Evolutionary conservation across 2,329 filamentous ascomycete genomes (phyloP).

Genomic region (Aphanocladium album): DNA sequence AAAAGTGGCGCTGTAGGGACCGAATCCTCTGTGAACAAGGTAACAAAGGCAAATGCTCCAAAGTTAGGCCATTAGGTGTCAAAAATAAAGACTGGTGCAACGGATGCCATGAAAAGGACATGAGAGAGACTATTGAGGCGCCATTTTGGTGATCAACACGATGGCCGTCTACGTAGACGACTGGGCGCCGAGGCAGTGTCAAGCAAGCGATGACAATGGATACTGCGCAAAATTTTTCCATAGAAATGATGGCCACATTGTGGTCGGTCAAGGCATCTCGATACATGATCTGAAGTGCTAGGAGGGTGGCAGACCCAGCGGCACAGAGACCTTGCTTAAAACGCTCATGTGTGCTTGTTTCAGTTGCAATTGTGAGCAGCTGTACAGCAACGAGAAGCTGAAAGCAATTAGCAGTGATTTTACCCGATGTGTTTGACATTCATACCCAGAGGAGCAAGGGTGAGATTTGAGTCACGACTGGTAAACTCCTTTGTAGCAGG

Average conservation of each 20-base stretch:
- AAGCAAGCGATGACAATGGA: conserved; percentile 38
- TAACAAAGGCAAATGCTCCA: background rate
- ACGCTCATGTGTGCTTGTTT: background rate
- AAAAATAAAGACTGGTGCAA: conserved; percentile 45
- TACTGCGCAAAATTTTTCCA: conserved; percentile 21
- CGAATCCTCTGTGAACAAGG: background rate
- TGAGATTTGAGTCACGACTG: background rate
- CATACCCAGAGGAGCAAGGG: background rate
- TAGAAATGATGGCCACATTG: background rate
- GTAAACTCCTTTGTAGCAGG: background rate
- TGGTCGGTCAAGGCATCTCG: too few relatives aligned
- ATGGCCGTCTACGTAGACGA: conserved; percentile 50
- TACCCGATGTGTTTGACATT: background rate
- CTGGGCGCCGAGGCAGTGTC: conserved; percentile 55
- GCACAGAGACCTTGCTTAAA: background rate
- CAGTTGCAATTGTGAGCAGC: background rate
- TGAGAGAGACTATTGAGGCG: conserved; percentile 48
- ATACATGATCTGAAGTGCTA: background rate
- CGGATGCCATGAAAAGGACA: conserved; percentile 56
- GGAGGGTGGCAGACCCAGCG: background rate
- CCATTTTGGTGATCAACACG: conserved; percentile 56
- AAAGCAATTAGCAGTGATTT: background rate
- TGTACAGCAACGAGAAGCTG: background rate
- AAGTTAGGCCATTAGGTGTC: conserved; percentile 28
- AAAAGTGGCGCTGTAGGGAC: background rate